These are phyloP conservation scores for Cladosporium velox DNA, from an alignment of 2,329 filamentous ascomycete species.

Conservation along the genomic window DNA sequence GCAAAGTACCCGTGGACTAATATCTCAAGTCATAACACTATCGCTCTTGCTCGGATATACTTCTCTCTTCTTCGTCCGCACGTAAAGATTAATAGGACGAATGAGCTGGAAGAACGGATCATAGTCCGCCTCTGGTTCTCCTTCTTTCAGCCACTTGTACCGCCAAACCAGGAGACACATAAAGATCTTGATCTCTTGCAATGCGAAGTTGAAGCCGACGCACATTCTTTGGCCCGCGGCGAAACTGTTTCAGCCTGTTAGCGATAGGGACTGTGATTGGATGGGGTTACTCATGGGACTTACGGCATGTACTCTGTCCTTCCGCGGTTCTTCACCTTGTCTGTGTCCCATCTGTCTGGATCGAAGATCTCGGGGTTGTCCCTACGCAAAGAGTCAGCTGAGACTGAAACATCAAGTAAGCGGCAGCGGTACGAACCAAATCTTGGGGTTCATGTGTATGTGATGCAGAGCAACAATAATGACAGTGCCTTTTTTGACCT, in stretches of 20 bases:
- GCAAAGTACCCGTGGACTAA: neutral
- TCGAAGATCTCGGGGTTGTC: conserved; percentile 60
- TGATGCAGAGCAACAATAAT: conserved; percentile 54
- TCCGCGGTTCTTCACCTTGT: conserved; percentile 54
- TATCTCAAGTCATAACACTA: conserved; percentile 4
- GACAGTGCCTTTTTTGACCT: conserved; percentile 53
- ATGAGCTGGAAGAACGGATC: conserved; percentile 63
- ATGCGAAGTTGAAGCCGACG: conserved; percentile 66
- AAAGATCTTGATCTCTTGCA: conserved; percentile 63
- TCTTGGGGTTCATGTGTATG: conserved; percentile 53
- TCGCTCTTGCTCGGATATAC: conserved; percentile 5
- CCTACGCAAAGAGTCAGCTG: neutral
- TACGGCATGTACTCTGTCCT: conserved; percentile 56
- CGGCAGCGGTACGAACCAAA: conserved; percentile 46
- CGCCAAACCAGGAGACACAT: conserved; percentile 60
- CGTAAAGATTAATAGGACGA: conserved; percentile 57
- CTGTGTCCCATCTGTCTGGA: conserved; percentile 61
- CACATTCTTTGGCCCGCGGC: conserved; percentile 59
- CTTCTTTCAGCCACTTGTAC: conserved; percentile 56
- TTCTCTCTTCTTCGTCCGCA: conserved; percentile 46
- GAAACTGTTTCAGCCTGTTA: conserved; percentile 41
- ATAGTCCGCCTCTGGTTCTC: conserved; percentile 45
- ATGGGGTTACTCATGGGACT: neutral
- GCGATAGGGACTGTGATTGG: neutral
- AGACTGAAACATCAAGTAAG: neutral